Percentiles rank a stretch among this genome's conserved stretches.
Evolutionary conservation across 768 basidiomycete genomes (phyloP).

Genomic region (Termitomyces sp.): DNA sequence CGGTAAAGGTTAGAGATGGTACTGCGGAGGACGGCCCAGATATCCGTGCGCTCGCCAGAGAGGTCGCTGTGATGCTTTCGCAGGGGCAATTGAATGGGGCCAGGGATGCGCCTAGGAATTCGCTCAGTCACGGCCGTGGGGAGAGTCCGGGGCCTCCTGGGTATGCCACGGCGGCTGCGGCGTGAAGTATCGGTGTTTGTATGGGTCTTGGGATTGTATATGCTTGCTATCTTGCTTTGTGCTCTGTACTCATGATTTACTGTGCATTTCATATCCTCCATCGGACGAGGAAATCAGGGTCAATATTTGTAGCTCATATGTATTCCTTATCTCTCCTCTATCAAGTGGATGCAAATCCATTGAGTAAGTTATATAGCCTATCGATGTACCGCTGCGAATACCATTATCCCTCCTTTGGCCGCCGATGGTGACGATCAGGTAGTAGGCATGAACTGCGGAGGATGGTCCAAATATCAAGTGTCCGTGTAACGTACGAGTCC

Average conservation of each 20-base stretch:
- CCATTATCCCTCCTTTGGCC: no score
- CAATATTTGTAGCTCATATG: no score
- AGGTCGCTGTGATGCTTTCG: constrained; percentile 23
- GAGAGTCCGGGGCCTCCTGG: constrained; percentile 14
- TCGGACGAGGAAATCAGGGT: no score
- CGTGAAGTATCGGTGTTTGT: neutral
- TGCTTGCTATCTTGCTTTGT: neutral
- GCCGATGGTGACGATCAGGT: no score
- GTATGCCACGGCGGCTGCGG: constrained; percentile 7
- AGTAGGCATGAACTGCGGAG: no score
- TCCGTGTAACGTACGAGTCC: no score
- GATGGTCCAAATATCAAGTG: no score
- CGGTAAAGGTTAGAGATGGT: neutral
- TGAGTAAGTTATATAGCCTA: no score
- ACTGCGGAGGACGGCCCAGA: constrained; percentile 2
- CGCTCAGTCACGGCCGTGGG: neutral
- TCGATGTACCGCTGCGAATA: no score
- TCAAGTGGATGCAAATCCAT: no score
- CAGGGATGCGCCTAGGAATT: neutral
- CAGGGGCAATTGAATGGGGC: constrained; percentile 11
- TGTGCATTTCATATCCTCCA: no score
- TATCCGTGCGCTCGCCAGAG: constrained; percentile 23
- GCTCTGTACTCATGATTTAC: neutral
- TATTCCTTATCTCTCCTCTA: no score
- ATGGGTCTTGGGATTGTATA: neutral